Evolutionary conservation across 805 yeast species (phyloP), one percentile per base, ranked within the genome.

Genomic region (Zygoascus flipseniorum): DNA sequence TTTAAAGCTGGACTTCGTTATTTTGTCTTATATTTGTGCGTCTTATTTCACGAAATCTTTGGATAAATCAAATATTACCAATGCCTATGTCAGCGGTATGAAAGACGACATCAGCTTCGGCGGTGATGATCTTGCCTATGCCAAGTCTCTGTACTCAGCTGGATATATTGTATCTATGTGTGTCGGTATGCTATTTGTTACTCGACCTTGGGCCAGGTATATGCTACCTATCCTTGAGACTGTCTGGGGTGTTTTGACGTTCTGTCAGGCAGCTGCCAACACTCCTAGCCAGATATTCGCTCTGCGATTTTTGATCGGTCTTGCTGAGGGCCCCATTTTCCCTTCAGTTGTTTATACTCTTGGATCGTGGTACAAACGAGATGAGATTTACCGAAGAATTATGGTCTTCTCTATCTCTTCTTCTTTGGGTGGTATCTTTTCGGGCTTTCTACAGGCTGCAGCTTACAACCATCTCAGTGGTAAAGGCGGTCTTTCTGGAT

Each of bases 21-120:
- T 70, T 14, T 60, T 70, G 39, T 54, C 62, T 2, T 70, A 68
- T 46, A 62, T 66, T n/a, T 68, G 72, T 51, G 50, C 64, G 20
- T 67, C 75, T 6, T 72, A 68, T 61, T 73, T 73, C 62, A 71
- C 73, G 48, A 81, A 80, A 58, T 76, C 78, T 55, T 63, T 81
- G 39, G 85, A 81, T 62, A 70, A 77, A 50, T 63, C 74, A 43
- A 77, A 77, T 54, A 59, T 78, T 53, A 63, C 73, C 23, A 73
- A 76, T 56, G 83, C 85, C 2, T 81, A 78, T 60, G 81, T 76
- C 31, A 71, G 80, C 13, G 83, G 83, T 8, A 76, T 81, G 82
- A 69, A 76, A 54, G 77, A 76, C 55, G 84, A 57, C 20, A 67
- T 77, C 45, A 37, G 58, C 18, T 59, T 70, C 50, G 67, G 62